Evolutionary conservation across 1,284 basidiomycete genomes (phyloP).

Genomic region (Rhodotorula mucilaginosa): DNA sequence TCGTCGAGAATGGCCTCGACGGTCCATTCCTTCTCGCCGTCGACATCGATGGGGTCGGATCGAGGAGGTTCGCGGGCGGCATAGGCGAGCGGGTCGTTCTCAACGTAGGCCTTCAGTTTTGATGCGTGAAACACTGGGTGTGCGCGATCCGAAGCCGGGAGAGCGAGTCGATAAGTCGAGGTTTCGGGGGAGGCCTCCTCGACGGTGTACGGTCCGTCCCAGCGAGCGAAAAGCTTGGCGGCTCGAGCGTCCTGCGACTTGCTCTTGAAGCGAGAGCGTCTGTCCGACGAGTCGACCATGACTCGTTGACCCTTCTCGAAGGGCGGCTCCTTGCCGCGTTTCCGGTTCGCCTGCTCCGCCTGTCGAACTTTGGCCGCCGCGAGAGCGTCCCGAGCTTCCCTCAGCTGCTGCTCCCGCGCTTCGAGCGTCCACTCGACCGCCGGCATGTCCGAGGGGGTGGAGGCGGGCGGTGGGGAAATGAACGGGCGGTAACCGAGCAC

Average conservation of each 20-base stretch:
- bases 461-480: not conserved
- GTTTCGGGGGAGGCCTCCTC: conserved; percentile 17
- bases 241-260: not conserved
- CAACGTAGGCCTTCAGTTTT: conserved; percentile 8
- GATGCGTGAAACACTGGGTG: conserved; percentile 65
- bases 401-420: not conserved
- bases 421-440: not conserved
- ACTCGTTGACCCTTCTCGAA: not conserved
- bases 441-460: not conserved
- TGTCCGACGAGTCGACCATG: not conserved
- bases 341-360: not conserved
- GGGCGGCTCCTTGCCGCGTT: not conserved
- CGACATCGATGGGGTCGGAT: not conserved
- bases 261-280: not conserved
- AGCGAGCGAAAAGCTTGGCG: conserved; percentile 9
- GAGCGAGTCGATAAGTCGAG: conserved; percentile 35
- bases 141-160: conserved; percentile 52
- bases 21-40: not conserved
- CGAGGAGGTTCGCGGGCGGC: not conserved
- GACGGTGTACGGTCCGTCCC: conserved; percentile 33
- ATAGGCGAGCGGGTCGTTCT: not conserved
- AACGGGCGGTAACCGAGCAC: not conserved
- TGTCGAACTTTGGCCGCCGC: not conserved
- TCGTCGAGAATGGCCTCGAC: conserved; percentile 10
- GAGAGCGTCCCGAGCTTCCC: not conserved